Percentiles rank a stretch among this genome's conserved stretches.
These are phyloP conservation scores for Uromyces viciae-fabae DNA, from an alignment of 1,284 basidiomycete genomes.

Conservation along the genomic window DNA sequence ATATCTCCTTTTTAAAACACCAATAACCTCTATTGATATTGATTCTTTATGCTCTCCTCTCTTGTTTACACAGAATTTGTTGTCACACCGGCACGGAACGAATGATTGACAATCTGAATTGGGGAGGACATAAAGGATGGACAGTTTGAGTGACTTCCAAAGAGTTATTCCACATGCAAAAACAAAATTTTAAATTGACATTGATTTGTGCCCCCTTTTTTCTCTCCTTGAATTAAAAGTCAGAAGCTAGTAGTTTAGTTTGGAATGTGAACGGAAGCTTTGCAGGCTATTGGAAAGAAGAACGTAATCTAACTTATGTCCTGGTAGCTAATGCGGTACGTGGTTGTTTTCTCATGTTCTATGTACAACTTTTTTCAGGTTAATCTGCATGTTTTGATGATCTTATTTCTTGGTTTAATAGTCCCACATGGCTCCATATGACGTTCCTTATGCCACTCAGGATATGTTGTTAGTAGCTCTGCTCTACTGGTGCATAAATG, in stretches of 20 bases:
- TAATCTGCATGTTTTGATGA: not conserved
- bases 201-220: not conserved
- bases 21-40: not conserved
- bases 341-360: not conserved
- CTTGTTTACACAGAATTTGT: conserved; percentile 42
- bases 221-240: conserved; percentile 60
- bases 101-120: conserved; percentile 75
- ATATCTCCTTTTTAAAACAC: not conserved
- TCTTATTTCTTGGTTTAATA: conserved; percentile 5
- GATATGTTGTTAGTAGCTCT: conserved; percentile 74
- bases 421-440: conserved; percentile 68
- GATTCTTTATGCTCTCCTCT: not conserved
- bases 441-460: conserved; percentile 80
- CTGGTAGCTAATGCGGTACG: conserved; percentile 24
- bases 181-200: conserved; percentile 64
- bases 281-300: conserved; percentile 84
- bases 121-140: conserved; percentile 79
- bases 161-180: not conserved
- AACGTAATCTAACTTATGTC: conserved; percentile 65
- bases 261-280: conserved; percentile 76
- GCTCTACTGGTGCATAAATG: not conserved
- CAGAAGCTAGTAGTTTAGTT: conserved; percentile 61
- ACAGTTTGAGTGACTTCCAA: conserved; percentile 62
- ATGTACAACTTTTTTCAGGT: not conserved
- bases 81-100: conserved; percentile 87